Evolutionary conservation across 1,284 basidiomycete genomes (phyloP).

Genomic region (Boletus semigastroideus): DNA sequence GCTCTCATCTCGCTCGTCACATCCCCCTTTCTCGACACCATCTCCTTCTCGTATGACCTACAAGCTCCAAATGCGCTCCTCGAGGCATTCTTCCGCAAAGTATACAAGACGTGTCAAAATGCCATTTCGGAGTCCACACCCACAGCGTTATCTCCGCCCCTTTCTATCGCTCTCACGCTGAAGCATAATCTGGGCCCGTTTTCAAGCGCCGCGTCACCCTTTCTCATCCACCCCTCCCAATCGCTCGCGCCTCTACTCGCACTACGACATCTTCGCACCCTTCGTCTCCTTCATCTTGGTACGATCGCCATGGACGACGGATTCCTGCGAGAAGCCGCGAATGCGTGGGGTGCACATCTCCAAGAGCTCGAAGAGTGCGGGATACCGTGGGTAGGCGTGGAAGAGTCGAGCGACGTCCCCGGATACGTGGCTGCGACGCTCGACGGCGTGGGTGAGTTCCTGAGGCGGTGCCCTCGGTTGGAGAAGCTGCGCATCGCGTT

Average conservation of each 20-base stretch:
- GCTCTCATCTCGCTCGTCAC: slow-evolving; percentile 25
- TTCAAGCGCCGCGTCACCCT: slow-evolving; percentile 21
- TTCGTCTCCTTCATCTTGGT: slow-evolving; percentile 29
- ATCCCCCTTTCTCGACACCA: slow-evolving; percentile 20
- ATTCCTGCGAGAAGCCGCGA: slow-evolving; percentile 26
- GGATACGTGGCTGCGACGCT: slow-evolving; percentile 22
- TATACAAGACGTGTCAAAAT: slow-evolving; percentile 17
- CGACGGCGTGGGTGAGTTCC: slow-evolving; percentile 22
- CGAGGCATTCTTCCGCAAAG: slow-evolving; percentile 26
- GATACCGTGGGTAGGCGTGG: slow-evolving; percentile 26
- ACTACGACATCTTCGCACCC: slow-evolving; percentile 19
- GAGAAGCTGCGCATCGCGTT: slow-evolving; percentile 24
- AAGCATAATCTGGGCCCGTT: slow-evolving; percentile 27
- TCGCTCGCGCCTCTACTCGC: slow-evolving; percentile 23
- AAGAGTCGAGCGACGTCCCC: slow-evolving; percentile 16
- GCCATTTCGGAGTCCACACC: background rate
- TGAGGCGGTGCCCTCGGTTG: slow-evolving; percentile 19
- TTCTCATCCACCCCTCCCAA: slow-evolving; percentile 23
- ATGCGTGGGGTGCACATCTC: slow-evolving; percentile 27
- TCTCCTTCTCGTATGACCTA: slow-evolving; percentile 30
- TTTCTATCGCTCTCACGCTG: slow-evolving; percentile 22
- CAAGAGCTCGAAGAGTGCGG: slow-evolving; percentile 29
- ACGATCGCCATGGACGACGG: slow-evolving; percentile 28
- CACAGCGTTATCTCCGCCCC: background rate
- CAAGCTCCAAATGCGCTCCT: slow-evolving; percentile 25